Evolutionary conservation across 2,329 filamentous ascomycete genomes (phyloP).

Genomic region (Fusarium nygamai): DNA sequence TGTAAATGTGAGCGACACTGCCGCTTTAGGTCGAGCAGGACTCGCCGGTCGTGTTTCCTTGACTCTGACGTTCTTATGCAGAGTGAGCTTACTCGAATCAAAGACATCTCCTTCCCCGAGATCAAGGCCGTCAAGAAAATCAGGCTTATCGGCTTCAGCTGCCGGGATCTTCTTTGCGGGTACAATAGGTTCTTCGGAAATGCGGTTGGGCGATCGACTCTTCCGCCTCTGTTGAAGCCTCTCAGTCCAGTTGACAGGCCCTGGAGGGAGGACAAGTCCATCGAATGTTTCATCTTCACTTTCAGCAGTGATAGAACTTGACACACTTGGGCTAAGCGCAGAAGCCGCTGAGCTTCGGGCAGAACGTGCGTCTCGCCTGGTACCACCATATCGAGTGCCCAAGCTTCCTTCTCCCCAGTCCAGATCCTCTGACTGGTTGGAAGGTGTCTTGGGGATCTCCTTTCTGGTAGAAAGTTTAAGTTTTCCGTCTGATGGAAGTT

Average conservation of each 20-base stretch:
- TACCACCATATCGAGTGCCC: conserved; percentile 89
- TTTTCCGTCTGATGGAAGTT: conserved; percentile 73
- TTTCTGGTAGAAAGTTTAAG: conserved; percentile 70
- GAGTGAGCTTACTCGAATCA: conserved; percentile 79
- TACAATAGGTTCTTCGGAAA: conserved; percentile 51
- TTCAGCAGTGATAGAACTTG: conserved; percentile 89
- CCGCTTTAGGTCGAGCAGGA: conserved; percentile 75
- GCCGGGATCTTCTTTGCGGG: conserved; percentile 46
- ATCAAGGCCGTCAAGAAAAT: conserved; percentile 88
- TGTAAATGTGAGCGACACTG: conserved; percentile 90
- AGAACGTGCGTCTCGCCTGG: conserved; percentile 80
- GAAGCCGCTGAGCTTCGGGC: conserved; percentile 88
- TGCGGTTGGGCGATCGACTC: conserved; percentile 65
- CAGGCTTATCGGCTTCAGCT: conserved; percentile 68
- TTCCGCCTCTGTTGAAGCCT: conserved; percentile 78
- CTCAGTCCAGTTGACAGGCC: conserved; percentile 84
- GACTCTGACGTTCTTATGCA: conserved; percentile 92
- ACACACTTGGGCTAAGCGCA: conserved; percentile 89
- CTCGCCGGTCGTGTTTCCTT: conserved; percentile 77
- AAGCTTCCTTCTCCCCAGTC: conserved; percentile 96
- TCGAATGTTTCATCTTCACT: conserved; percentile 94
- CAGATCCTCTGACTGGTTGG: conserved; percentile 75
- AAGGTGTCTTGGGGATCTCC: conserved; percentile 72
- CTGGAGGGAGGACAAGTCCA: conserved; percentile 85
- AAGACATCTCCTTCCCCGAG: conserved; percentile 86